Evolutionary conservation across 495 filamentous ascomycete species (phyloP).

Genomic region (Chaetomium cochliodes): DNA sequence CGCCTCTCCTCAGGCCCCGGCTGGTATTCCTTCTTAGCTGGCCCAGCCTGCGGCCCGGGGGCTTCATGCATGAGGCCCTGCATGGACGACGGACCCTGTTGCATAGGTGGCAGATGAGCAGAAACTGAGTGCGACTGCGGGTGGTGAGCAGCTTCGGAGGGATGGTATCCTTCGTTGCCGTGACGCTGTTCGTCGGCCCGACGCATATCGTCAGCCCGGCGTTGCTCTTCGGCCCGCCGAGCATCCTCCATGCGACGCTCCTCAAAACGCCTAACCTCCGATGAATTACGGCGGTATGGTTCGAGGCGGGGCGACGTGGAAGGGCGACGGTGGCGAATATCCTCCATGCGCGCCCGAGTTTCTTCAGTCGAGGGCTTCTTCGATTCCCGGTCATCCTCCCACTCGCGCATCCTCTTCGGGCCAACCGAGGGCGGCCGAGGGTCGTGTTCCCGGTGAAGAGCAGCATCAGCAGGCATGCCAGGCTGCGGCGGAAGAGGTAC

Average conservation of each 20-base stretch:
- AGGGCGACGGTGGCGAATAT: slow-evolving; percentile 72
- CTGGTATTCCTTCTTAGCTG: slow-evolving; percentile 56
- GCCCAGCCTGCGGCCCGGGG: slow-evolving; percentile 47
- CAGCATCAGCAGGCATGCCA: slow-evolving; percentile 69
- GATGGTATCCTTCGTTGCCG: slow-evolving; percentile 75
- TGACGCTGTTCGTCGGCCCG: slow-evolving; percentile 61
- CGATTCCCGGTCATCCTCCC: slow-evolving; percentile 76
- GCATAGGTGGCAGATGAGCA: slow-evolving; percentile 67
- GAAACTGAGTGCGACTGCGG: slow-evolving; percentile 65
- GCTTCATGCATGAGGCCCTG: slow-evolving; percentile 56
- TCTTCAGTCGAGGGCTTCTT: slow-evolving; percentile 92
- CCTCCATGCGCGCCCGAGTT: slow-evolving; percentile 78
- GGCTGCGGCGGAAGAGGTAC: slow-evolving; percentile 70
- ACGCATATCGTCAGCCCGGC: slow-evolving; percentile 50
- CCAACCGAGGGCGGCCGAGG: slow-evolving; percentile 69
- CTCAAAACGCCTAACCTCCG: slow-evolving; percentile 65
- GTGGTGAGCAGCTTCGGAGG: slow-evolving; percentile 88
- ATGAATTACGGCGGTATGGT: slow-evolving; percentile 71
- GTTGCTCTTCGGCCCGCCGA: slow-evolving; percentile 50
- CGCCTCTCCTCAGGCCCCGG: slow-evolving; percentile 49
- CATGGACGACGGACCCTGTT: slow-evolving; percentile 59
- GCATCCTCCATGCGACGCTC: slow-evolving; percentile 48
- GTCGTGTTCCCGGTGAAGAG: slow-evolving; percentile 68
- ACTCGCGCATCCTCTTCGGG: slow-evolving; percentile 83
- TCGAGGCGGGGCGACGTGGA: slow-evolving; percentile 65